Base-by-base conservation (phyloP, 1,284 basidiomycete species). In the Fomitiporia mediterranea region DNA sequence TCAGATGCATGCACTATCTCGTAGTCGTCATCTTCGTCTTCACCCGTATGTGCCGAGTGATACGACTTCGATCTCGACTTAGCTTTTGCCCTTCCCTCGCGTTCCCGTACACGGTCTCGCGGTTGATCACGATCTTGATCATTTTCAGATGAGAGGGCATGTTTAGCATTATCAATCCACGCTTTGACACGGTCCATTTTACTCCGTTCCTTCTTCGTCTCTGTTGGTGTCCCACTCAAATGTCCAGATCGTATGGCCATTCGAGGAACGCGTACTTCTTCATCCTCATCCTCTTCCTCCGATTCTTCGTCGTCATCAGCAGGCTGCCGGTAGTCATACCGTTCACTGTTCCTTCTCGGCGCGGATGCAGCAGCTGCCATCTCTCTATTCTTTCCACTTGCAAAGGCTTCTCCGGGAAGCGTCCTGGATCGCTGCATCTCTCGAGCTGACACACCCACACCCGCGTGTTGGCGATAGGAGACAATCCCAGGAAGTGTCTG, bases 341-440 rank as follows among this genome's bases (percentile, higher is more conserved):
- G 51, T 9, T 46, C 44, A 17, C 51, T 32, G 28, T 17, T 30
- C 13, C 27, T 30, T 11, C 38, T 19, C 17, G 27, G 39, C 34
- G 25, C 9, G 17, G n/a, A 38, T n/a, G 23, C 50, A 8, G 13
- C 11, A 15, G n/a, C 27, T 13, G 9, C 21, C n/a, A 19, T 7
- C 9, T 19, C n/a, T 25, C 19, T 19, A 13, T 17, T 43, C 15
- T 19, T 25, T 2, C 9, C 39, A 17, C 4, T 13, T 17, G n/a
- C 30, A 35, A 23, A 28, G 28, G 17, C 25, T 6, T 55, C 48
- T 6, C 25, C 51, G 8, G 56, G 56, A 25, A 57, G 13, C 15
- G 56, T 57, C 23, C 48, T 51, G 13, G 56, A 53, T 4, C 56
- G 50, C n/a, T 57, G 56, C 28, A 57, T 51, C 5, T 17, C 50